Base-by-base conservation (phyloP, 768 basidiomycete species). In the Phanerodontia chrysosporium region DNA sequence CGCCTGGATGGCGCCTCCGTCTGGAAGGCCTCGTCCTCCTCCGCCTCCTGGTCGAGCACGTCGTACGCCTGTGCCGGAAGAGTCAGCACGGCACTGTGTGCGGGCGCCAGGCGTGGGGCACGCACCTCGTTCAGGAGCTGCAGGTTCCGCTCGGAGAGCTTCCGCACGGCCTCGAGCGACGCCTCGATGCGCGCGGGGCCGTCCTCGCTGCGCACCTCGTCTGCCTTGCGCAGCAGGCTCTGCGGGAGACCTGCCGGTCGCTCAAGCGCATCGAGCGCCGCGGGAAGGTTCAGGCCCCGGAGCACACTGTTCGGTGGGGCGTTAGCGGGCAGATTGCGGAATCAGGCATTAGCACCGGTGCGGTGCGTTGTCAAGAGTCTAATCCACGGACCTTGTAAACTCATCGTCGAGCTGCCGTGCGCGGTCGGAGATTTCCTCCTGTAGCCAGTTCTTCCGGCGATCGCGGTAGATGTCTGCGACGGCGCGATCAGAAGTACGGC, bases 11-110 rank as follows among this genome's bases (percentile, higher is more conserved):
- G 63, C 1, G 70, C 72, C 24, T 81, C 80, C 62, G 80, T 79
- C 16, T 87, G 83, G 29, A 83, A 75, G 12, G 81, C 78, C 69
- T 92, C 91, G 64, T 94, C 91, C 67, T 92, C 90, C 14, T 88
- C 89, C 16, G 89, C 90, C 72, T 97, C 95, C 45, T 83, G 84
- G 65, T 96, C 94, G n/a, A 99, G 74, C 22, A 95, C 84, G 65
- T 94, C 93, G 76, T 94, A 81, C 0, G 92, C 85, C 95, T 97
- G n/a, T n/a, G 4, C 9, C 7, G 39, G 52, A n/a, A n/a, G 25
- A 49, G 13, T 36, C 46, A 22, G 27, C 18, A 9, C 48, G 13
- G 18, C n/a, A 35, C n/a, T n/a, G n/a, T n/a, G n/a, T n/a, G 59
- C n/a, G 45, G 28, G 28, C 51, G 51, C 28, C 44, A 61, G 35